These are phyloP conservation scores for Penicillium sp. DNA, from an alignment of 2,329 filamentous ascomycete genomes.

Conservation along the genomic window DNA sequence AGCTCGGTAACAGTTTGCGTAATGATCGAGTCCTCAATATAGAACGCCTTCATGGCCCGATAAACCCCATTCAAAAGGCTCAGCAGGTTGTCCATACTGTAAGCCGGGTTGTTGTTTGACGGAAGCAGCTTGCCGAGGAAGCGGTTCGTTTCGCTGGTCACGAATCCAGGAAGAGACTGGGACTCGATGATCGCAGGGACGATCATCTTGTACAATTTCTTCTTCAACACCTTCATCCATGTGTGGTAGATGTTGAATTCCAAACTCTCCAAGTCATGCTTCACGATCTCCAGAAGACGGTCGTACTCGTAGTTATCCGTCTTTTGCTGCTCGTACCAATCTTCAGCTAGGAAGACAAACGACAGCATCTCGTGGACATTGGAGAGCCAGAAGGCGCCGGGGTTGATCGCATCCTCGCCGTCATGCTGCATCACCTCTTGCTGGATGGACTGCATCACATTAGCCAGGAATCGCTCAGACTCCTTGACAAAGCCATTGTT, in stretches of 20 bases:
- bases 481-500: slow-evolving; percentile 99
- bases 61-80: slow-evolving; percentile 95
- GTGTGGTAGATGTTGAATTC: slow-evolving; percentile 99
- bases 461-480: slow-evolving; percentile 96
- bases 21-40: slow-evolving; percentile 93
- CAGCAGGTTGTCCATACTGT: slow-evolving; percentile 98
- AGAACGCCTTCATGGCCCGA: slow-evolving; percentile 98
- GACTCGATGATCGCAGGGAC: slow-evolving; percentile 99
- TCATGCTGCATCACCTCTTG: slow-evolving; percentile 99
- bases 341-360: slow-evolving; percentile 97
- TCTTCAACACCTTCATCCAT: slow-evolving; percentile 99
- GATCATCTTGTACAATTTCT: slow-evolving; percentile 99
- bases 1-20: slow-evolving; percentile 94
- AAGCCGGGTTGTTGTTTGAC: slow-evolving; percentile 87
- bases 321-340: slow-evolving; percentile 99
- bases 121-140: slow-evolving; percentile 97
- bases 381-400: slow-evolving; percentile 96
- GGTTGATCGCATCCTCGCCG: slow-evolving; percentile 94
- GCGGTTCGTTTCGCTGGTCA: slow-evolving; percentile 96
- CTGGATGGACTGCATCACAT: slow-evolving; percentile 99
- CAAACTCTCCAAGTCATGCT: slow-evolving; percentile 95
- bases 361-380: slow-evolving; percentile 99
- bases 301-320: slow-evolving; percentile 99
- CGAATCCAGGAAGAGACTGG: slow-evolving; percentile 95
- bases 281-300: slow-evolving; percentile 94